These are phyloP conservation scores for Lactarius hengduanensis DNA, from an alignment of 768 basidiomycete genomes.

Conservation along the genomic window DNA sequence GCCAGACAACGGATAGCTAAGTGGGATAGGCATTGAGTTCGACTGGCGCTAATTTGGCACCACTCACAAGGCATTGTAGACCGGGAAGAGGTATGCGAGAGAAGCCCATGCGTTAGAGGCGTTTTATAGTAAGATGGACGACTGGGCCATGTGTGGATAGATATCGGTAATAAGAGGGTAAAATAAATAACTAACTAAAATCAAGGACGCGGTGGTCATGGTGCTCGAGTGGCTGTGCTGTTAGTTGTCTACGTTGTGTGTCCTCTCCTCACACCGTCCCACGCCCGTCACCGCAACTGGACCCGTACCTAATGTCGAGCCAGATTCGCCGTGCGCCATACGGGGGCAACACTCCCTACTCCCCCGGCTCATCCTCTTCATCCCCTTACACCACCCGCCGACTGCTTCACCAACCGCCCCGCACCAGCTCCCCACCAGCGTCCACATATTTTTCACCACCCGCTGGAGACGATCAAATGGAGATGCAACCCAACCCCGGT, in stretches of 20 bases:
- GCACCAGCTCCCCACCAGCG: slow-evolving; percentile 66
- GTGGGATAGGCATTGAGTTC: neutral
- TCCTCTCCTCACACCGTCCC: neutral
- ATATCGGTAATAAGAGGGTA: no score
- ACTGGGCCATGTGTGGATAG: no score
- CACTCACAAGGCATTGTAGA: slow-evolving; percentile 2
- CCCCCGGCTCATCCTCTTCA: neutral
- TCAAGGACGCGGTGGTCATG: no score
- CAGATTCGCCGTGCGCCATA: neutral
- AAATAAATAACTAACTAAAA: neutral
- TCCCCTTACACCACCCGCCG: slow-evolving; percentile 18
- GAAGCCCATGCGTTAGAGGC: no score
- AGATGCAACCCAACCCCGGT: slow-evolving; percentile 53
- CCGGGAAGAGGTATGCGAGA: neutral
- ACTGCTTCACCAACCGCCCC: slow-evolving; percentile 13
- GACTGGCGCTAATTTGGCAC: neutral
- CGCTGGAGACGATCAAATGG: slow-evolving; percentile 47
- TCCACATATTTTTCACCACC: slow-evolving; percentile 75
- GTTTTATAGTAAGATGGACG: no score
- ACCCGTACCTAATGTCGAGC: neutral
- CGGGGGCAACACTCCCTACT: neutral
- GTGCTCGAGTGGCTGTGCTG: neutral
- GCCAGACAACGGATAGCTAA: neutral
- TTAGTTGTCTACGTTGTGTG: no score
- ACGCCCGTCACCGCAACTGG: neutral